These are phyloP conservation scores for Curvularia lunata DNA, from an alignment of 2,329 filamentous ascomycete species.

Conservation along the genomic window DNA sequence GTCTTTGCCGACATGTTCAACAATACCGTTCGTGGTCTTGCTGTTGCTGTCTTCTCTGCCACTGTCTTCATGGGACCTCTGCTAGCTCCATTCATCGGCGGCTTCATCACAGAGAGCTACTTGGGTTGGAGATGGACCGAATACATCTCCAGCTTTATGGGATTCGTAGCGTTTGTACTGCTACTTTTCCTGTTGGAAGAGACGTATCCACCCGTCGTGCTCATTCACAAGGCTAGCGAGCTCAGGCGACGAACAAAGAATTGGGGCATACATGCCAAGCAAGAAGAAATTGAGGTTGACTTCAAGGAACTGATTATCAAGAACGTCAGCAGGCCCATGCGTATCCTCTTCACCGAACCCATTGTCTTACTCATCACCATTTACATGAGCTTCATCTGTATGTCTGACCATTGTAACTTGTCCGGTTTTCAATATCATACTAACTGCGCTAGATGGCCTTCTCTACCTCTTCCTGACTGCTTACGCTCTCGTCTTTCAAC, in stretches of 20 bases:
- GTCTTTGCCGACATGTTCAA: conserved; percentile 65
- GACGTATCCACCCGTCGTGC: conserved; percentile 64
- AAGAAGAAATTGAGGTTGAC: conserved; percentile 61
- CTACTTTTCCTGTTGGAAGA: conserved; percentile 63
- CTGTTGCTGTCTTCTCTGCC: conserved; percentile 59
- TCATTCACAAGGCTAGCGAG: conserved; percentile 63
- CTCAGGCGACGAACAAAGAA: conserved; percentile 63
- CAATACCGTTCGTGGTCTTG: conserved; percentile 51
- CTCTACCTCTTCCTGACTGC: conserved; percentile 84
- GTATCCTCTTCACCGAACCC: conserved; percentile 58
- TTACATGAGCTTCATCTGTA: conserved; percentile 54
- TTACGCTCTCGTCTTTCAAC: conserved; percentile 79
- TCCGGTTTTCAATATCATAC: neutral
- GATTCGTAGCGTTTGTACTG: conserved; percentile 57
- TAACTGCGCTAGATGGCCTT: conserved; percentile 66
- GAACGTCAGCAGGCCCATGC: conserved; percentile 60
- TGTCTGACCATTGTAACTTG: conserved; percentile 1
- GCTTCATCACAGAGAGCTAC: conserved; percentile 57
- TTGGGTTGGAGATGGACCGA: conserved; percentile 64
- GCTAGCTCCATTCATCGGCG: conserved; percentile 61
- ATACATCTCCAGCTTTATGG: conserved; percentile 63
- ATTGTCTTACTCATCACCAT: conserved; percentile 57
- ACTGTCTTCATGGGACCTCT: conserved; percentile 60
- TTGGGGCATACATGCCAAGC: conserved; percentile 67
- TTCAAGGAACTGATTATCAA: conserved; percentile 58